Percentiles rank a stretch among this genome's conserved stretches.
Evolutionary conservation across 345 rosid species (phyloP).

Genomic region (Bruguiera parviflora): DNA sequence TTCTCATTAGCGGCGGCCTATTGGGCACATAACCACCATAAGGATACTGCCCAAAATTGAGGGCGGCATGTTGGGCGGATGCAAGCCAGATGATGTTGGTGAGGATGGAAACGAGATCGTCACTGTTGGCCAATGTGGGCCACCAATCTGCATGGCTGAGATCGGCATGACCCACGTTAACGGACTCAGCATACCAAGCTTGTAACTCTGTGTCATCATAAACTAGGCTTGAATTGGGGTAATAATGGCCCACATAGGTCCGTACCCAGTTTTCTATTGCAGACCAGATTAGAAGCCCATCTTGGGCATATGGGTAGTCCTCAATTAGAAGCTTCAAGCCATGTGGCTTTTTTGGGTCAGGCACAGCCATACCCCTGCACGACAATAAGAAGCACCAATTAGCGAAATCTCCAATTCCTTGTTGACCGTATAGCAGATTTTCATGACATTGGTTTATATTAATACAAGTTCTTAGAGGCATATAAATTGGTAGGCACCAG

Average conservation of each 20-base stretch:
- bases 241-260: conserved; percentile 73
- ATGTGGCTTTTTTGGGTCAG: conserved; percentile 81
- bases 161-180: conserved; percentile 86
- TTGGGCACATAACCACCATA: conserved; percentile 92
- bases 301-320: conserved; percentile 92
- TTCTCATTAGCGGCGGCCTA: conserved; percentile 84
- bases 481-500: neutral
- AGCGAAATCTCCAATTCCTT: conserved; percentile 2
- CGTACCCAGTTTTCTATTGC: conserved; percentile 87
- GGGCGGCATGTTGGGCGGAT: conserved; percentile 97
- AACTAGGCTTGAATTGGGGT: conserved; percentile 48
- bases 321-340: conserved; percentile 76
- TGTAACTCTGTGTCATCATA: conserved; percentile 69
- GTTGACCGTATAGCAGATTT: neutral
- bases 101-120: conserved; percentile 58
- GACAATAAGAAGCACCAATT: conserved; percentile 8
- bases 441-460: no score
- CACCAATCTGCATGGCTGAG: conserved; percentile 72
- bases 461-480: no score
- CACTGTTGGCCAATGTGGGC: conserved; percentile 56
- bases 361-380: conserved; percentile 86
- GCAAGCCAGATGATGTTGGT: conserved; percentile 90
- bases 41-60: conserved; percentile 93
- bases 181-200: conserved; percentile 77
- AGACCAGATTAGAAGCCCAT: conserved; percentile 82